Evolutionary conservation across 306 rosid genomes (phyloP).

Genomic region (Canavalia ensiformis): DNA sequence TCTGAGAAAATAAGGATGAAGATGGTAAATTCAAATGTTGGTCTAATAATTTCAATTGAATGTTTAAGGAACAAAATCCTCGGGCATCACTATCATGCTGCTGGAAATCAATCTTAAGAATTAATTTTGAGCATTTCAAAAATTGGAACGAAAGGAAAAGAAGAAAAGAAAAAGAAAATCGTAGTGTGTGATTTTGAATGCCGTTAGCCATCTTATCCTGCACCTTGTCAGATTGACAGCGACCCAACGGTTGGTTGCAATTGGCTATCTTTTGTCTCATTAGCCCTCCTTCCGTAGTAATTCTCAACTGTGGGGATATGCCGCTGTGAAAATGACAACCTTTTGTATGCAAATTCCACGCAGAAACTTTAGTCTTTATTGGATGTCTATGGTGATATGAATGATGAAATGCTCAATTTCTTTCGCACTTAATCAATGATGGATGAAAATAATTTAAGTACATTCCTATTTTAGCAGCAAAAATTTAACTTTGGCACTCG

Average conservation of each 20-base stretch:
- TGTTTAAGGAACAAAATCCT: not conserved
- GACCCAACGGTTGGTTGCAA: slow-evolving; percentile 30
- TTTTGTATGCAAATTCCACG: not conserved
- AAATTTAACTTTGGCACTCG: not conserved
- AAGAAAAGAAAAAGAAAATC: not conserved
- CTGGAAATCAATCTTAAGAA: not conserved
- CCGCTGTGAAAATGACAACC: slow-evolving; percentile 18
- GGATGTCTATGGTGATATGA: slow-evolving; percentile 9
- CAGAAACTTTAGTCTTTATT: slow-evolving; percentile 16
- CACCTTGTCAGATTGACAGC: slow-evolving; percentile 25
- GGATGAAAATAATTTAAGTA: not conserved
- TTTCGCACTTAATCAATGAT: not conserved
- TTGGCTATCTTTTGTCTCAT: slow-evolving; percentile 15
- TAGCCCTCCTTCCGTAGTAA: not conserved
- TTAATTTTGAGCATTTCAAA: slow-evolving; percentile 19
- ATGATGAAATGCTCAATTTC: slow-evolving; percentile 31
- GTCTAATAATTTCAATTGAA: not conserved
- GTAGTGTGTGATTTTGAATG: slow-evolving; percentile 11
- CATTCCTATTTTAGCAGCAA: slow-evolving; percentile 3
- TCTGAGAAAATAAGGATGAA: slow-evolving; percentile 11
- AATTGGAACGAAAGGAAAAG: not conserved
- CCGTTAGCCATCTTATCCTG: not conserved
- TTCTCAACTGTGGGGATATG: slow-evolving; percentile 11
- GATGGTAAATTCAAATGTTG: slow-evolving; percentile 7
- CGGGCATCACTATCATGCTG: not conserved